Conservation (phyloP, 2,329 filamentous ascomycete species). For the Ophiostoma ulmi region DNA sequence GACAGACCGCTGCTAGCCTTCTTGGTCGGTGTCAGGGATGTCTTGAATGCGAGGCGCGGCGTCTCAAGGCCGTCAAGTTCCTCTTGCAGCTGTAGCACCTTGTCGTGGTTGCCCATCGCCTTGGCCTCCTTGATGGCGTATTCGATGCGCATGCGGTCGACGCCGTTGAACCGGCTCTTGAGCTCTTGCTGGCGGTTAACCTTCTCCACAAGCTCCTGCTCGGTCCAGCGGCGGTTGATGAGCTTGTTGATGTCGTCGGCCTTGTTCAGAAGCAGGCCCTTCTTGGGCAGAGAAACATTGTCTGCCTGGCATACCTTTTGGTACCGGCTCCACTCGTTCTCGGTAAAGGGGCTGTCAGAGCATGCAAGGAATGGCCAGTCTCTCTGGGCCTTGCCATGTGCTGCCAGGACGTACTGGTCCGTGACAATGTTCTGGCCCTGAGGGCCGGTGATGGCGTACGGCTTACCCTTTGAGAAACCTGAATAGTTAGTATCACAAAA, state of each 20-base stretch:
- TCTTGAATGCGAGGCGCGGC: constrained; percentile 69
- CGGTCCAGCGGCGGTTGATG: constrained; percentile 75
- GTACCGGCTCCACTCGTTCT: constrained; percentile 71
- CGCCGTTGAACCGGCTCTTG: constrained; percentile 59
- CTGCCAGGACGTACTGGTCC: constrained; percentile 75
- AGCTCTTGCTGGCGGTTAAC: constrained; percentile 65
- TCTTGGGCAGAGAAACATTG: constrained; percentile 68
- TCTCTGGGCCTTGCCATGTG: constrained; percentile 76
- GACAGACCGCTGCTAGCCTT: constrained; percentile 41
- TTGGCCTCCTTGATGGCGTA: constrained; percentile 63
- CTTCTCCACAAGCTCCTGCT: constrained; percentile 74
- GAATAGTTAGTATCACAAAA: not conserved
- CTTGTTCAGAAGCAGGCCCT: constrained; percentile 62
- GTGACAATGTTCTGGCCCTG: constrained; percentile 75
- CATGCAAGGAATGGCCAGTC: constrained; percentile 88
- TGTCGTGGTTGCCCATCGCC: constrained; percentile 56
- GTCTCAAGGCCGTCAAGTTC: constrained; percentile 59
- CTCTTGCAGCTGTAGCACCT: constrained; percentile 50
- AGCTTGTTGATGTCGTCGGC: constrained; percentile 75
- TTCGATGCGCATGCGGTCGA: constrained; percentile 63
- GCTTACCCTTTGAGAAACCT: constrained; percentile 73
- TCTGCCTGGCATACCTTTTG: constrained; percentile 69
- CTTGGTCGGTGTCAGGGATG: constrained; percentile 53
- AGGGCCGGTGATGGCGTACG: constrained; percentile 72
- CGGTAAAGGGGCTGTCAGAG: constrained; percentile 69